Evolutionary conservation across 306 rosid genomes (phyloP), one percentile per base, ranked within the genome.

Genomic region (Casuarina cunninghamiana): DNA sequence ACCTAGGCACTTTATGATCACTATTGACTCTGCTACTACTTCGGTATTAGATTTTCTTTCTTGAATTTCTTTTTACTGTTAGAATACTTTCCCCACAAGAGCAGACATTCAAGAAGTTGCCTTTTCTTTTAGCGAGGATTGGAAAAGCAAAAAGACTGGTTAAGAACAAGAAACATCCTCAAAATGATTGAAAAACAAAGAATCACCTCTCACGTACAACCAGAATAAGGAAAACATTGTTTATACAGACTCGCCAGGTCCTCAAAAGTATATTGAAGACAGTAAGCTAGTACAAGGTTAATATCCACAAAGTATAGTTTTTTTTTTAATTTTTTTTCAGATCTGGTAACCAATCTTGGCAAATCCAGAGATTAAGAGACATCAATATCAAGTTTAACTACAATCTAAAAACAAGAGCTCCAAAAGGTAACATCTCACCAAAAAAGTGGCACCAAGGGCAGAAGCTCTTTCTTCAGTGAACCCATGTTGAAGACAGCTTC

Each of bases 401-500:
- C 63, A 51, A 77, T 83, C 63, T 70, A 54, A 78, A 67, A 12
- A 86, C 32, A 26, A 26, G 32, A 26, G 32, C 32, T 26, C 32
- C 32, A 26, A 26, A 60, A 78, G 69, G 78, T 75, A 76, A 38
- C 58, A 83, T 61, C 87, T 88, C 87, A 95, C 98, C 99, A 93
- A 81, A 95, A 95, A 49, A 95, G 84, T 48, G 99, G 98, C 62
- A 95, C 96, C 82, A 88, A 85, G 63, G 98, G 96, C 72, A 95
- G 93, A 79, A 95, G 96, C 76, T 93, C 96, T 84, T 88, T 96
- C 89, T 93, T 93, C 81, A 93, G 84, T 43, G 94, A 87, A 83
- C 89, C 83, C 99, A 93, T 88, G 82, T 86, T 76, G 79, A 95
- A 95, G 80, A 91, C 99, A 80, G 87, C 86, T 87, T 95, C 99